These are phyloP conservation scores for Rhizopogon sp. DNA, from an alignment of 768 basidiomycete species.

Conservation along the genomic window DNA sequence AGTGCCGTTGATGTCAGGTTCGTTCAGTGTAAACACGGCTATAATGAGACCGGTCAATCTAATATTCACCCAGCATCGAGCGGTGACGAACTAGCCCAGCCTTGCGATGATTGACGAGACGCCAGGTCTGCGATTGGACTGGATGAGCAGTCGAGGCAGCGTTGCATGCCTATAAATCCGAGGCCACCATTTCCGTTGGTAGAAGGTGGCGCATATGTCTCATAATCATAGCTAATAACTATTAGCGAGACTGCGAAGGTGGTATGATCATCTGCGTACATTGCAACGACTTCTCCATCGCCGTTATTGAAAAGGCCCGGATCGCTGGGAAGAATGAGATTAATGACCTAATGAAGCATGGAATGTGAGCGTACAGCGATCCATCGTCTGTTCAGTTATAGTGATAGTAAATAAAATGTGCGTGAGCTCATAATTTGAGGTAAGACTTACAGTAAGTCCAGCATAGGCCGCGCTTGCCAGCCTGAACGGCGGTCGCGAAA, in stretches of 20 bases:
- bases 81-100: constrained; percentile 25
- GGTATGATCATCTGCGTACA: constrained; percentile 14
- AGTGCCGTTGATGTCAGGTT: constrained; percentile 29
- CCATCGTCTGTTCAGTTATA: constrained; percentile 16
- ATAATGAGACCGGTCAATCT: background rate
- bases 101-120: constrained; percentile 26
- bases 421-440: background rate
- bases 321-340: constrained; percentile 12
- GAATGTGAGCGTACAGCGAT: constrained; percentile 20
- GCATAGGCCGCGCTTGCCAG: constrained; percentile 33
- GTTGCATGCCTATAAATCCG: constrained; percentile 35
- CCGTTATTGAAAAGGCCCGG: constrained; percentile 30
- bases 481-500: constrained; percentile 17
- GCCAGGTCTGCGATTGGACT: constrained; percentile 28
- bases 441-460: constrained; percentile 31
- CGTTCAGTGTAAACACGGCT: constrained; percentile 33
- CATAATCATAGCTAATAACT: constrained; percentile 30
- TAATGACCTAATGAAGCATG: background rate
- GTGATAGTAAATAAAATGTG: background rate
- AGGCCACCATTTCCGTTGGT: constrained; percentile 32
- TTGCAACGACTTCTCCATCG: constrained; percentile 27
- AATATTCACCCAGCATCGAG: background rate
- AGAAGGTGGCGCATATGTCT: constrained; percentile 30
- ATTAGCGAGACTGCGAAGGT: background rate
- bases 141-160: constrained; percentile 31